Percentiles rank a stretch among this genome's conserved stretches.
phyloP scores from a whole-genome alignment of 768 basidiomycete species.

The Phanerodontia chrysosporium region DNA sequence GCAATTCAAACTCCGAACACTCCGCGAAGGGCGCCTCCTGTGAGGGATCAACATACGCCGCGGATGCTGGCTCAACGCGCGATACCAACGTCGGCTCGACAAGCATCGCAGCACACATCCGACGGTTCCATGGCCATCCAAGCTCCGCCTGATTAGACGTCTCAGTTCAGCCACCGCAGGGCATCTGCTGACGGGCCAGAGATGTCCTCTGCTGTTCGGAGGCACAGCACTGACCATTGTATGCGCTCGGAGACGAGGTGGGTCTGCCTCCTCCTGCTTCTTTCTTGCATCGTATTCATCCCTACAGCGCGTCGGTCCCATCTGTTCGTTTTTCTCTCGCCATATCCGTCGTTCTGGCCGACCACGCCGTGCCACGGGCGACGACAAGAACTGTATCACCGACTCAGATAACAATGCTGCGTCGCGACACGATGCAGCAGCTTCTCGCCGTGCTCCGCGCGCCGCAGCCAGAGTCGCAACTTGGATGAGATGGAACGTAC shows the following conservation, averaged over 20 bases:
- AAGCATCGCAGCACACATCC: no score
- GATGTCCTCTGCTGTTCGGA: neutral
- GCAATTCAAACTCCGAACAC: no score
- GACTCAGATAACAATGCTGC: neutral
- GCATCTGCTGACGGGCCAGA: neutral
- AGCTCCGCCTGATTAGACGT: no score
- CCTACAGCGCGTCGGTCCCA: neutral
- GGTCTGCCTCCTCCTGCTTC: neutral
- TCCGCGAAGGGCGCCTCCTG: no score
- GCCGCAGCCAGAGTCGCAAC: no score
- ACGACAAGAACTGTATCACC: neutral
- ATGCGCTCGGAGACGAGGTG: neutral
- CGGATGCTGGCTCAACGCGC: no score
- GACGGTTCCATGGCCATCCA: no score
- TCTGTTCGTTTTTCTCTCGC: neutral
- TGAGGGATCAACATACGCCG: no score
- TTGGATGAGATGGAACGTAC: no score
- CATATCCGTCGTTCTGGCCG: neutral
- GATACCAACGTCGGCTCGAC: no score
- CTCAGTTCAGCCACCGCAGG: no score
- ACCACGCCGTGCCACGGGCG: neutral
- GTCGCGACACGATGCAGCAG: neutral
- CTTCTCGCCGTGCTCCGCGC: neutral
- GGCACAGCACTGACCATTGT: neutral
- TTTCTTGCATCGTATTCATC: neutral